These are phyloP conservation scores for Tieghemostelium lacteum DNA, from an alignment of 78 protist species.

Conservation along the genomic window DNA sequence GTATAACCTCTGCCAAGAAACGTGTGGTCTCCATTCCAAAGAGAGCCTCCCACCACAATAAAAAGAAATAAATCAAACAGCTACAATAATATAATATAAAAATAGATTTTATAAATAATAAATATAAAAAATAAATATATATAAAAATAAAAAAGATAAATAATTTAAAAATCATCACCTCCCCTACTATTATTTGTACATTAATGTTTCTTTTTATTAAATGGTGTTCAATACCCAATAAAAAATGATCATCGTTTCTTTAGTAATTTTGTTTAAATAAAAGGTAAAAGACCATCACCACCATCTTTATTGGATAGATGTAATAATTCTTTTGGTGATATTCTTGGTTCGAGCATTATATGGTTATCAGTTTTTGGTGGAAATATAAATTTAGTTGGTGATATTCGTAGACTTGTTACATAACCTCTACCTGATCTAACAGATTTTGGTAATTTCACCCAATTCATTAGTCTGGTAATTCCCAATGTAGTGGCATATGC, in stretches of 20 bases:
- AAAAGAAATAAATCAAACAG: no score
- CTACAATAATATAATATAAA: no score
- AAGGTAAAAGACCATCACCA: background rate
- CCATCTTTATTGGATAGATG: background rate
- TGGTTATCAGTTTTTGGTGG: slow-evolving; percentile 72
- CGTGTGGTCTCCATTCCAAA: no score
- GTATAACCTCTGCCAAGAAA: background rate
- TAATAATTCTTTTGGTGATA: background rate
- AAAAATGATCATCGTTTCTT: no score
- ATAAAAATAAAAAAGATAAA: no score
- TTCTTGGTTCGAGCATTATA: background rate
- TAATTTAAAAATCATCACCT: no score
- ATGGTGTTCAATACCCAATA: no score
- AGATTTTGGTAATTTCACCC: slow-evolving; percentile 33
- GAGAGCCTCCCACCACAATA: no score
- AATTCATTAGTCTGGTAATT: slow-evolving; percentile 52
- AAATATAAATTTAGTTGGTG: slow-evolving; percentile 59
- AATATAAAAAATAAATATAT: no score
- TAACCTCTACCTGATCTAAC: slow-evolving; percentile 59
- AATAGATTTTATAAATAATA: no score
- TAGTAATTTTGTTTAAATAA: background rate
- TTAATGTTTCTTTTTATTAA: no score
- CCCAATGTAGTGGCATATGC: slow-evolving; percentile 69
- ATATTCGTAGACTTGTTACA: slow-evolving; percentile 60
- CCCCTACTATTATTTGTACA: no score